Percentiles rank a stretch among this genome's conserved stretches.
phyloP scores from a whole-genome alignment of 2,329 filamentous ascomycete species.

The Phialocephala sp. region DNA sequence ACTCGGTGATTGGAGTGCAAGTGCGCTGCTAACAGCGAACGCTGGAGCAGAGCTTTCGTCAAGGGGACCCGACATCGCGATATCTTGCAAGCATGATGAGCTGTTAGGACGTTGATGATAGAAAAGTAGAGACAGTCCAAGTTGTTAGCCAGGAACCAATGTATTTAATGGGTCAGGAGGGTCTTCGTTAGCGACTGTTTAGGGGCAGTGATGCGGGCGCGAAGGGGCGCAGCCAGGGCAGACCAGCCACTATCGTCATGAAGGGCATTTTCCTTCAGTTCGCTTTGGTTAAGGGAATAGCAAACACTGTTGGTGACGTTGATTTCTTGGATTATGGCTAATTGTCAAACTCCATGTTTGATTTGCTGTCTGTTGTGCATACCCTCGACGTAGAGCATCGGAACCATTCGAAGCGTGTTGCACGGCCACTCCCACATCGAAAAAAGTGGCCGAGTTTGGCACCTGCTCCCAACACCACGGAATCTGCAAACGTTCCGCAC shows the following conservation, averaged over 20 bases:
- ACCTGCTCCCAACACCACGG: too few species aligned
- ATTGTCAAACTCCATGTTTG: too few species aligned
- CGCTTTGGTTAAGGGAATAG: too few species aligned
- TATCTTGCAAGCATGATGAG: background rate
- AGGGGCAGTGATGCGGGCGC: background rate
- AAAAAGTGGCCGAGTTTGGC: too few species aligned
- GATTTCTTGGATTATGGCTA: too few species aligned
- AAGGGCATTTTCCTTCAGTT: background rate
- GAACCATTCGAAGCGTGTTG: too few species aligned
- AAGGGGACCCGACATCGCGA: background rate
- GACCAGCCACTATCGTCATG: background rate
- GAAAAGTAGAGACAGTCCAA: background rate
- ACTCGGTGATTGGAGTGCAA: background rate
- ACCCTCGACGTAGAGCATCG: too few species aligned
- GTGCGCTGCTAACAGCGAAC: too few species aligned
- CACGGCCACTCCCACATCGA: too few species aligned
- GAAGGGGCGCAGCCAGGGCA: background rate
- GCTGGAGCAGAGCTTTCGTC: background rate
- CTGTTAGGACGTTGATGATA: background rate
- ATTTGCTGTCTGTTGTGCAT: too few species aligned
- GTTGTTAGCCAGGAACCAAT: constrained; percentile 2
- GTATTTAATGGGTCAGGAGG: background rate
- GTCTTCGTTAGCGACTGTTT: background rate
- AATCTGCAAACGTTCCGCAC: too few species aligned
- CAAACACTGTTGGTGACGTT: too few species aligned